A percentile compares a stretch with the other conserved stretches of the same genome.
Conservation (phyloP, 371 early-diverging fungal species). For the Lichtheimia ornata region DNA sequence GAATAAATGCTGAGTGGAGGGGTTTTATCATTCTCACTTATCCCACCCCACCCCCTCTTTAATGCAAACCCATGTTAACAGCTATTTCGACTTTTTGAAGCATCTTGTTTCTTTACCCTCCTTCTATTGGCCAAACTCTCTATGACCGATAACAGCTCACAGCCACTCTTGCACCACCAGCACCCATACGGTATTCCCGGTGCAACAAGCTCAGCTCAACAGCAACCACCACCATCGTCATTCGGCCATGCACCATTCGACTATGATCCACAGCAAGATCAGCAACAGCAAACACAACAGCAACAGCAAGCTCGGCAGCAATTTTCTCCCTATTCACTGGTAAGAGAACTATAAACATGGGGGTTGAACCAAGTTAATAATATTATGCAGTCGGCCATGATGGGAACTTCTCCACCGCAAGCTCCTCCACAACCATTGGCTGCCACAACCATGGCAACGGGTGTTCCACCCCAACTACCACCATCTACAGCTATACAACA, state of each 20-base stretch:
- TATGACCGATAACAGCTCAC: conserved; percentile 14
- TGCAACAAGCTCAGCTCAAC: conserved; percentile 13
- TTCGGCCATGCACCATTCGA: conserved; percentile 5
- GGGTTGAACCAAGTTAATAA: too few species aligned
- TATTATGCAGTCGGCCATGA: conserved; percentile 8
- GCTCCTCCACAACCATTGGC: not conserved
- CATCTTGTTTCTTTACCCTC: too few species aligned
- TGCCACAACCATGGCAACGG: not conserved
- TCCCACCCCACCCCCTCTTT: not conserved
- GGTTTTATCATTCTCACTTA: not conserved
- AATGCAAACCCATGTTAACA: not conserved
- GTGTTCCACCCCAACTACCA: not conserved
- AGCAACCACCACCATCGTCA: conserved; percentile 5
- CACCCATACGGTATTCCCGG: conserved; percentile 9
- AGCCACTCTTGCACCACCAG: conserved; percentile 15
- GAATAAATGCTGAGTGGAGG: too few species aligned
- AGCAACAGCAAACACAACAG: too few species aligned
- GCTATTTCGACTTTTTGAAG: too few species aligned
- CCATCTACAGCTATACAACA: not conserved
- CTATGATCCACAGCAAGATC: conserved; percentile 7
- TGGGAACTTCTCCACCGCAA: conserved; percentile 8
- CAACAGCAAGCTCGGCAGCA: too few species aligned
- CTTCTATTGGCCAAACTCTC: conserved; percentile 14
- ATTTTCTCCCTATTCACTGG: too few species aligned
- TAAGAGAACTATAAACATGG: too few species aligned